phyloP scores from a whole-genome alignment of 257 asterid genomes.

The Solanum sitiens region DNA sequence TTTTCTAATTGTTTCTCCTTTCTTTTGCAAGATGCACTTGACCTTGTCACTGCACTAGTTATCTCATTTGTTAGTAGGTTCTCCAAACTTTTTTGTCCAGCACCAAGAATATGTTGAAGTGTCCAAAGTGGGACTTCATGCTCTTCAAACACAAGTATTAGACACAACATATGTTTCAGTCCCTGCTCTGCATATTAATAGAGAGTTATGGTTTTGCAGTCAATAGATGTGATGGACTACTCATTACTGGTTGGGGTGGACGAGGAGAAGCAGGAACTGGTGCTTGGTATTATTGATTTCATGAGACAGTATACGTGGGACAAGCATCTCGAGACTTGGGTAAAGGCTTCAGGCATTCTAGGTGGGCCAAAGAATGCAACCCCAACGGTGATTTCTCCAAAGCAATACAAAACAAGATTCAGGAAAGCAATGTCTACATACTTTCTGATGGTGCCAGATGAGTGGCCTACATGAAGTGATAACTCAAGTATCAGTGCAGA shows the following conservation, averaged over 20 bases:
- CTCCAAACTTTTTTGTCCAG: background rate
- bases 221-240: constrained; percentile 88
- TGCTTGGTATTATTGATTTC: constrained; percentile 90
- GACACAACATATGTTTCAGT: background rate
- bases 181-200: background rate
- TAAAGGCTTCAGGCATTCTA: constrained; percentile 84
- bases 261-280: constrained; percentile 85
- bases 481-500: background rate
- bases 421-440: constrained; percentile 93
- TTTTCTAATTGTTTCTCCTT: background rate
- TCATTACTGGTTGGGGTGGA: constrained; percentile 90
- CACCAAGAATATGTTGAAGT: background rate
- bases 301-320: constrained; percentile 99
- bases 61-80: background rate
- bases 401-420: constrained; percentile 90
- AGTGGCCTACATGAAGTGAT: constrained; percentile 33
- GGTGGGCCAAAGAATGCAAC: constrained; percentile 79
- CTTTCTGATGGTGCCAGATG: constrained; percentile 90
- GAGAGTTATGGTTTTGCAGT: constrained; percentile 30
- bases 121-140: background rate
- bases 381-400: constrained; percentile 93
- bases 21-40: background rate
- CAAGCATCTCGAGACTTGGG: constrained; percentile 97
- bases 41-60: background rate
- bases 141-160: background rate